Base-by-base conservation (phyloP, 306 rosid species). In the Vicia faba region DNA sequence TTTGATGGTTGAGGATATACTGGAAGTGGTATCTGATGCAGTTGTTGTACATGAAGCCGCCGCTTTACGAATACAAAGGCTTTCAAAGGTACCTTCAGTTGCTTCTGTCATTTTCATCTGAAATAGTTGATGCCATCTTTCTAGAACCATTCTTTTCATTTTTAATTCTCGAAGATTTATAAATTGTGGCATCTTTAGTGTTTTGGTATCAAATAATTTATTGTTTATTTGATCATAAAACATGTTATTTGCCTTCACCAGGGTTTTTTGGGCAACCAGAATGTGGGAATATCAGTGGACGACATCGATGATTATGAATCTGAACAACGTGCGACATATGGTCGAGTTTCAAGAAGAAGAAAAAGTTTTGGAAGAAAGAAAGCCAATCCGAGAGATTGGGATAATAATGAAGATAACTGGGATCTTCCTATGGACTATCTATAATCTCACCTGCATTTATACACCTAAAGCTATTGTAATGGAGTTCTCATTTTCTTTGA, bases 401-500 rank as follows among this genome's bases (percentile, higher is more conserved):
- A 82, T 49, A 26, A 49, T 20, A 48, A 57, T 31, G 79, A 81
- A 29, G 96, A 87, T 73, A 85, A 92, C 54, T 86, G 87, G 96
- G 98, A 86, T 73, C 89, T 87, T 65, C 98, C 98, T 7, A 87
- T 84, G 89, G 98, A 92, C 75, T 92, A 81, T 76, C 77, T 89
- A 33, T 92, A 75, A 87, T 56, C 71, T 11, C 36, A 4, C 33
- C 50, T 66, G 31, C 40, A 23, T 53, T 15, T 53, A 23, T 23
- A 51, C 33, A 7, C 53, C 53, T 45, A 48, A 18, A 49, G 20
- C 26, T 9, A 49, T 49, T 3, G 23, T 3, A 8, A 49, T 49
- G 15, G 3, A 44, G 19, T 39, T 11, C n/a, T 39, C 44, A 10
- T 9, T 9, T 45, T 45, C 51, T 45, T 45, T 45, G 51, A 45